Evolutionary conservation across 2,329 filamentous ascomycete species (phyloP), one percentile per base, ranked within the genome.

Genomic region (Stenocarpella maydis): DNA sequence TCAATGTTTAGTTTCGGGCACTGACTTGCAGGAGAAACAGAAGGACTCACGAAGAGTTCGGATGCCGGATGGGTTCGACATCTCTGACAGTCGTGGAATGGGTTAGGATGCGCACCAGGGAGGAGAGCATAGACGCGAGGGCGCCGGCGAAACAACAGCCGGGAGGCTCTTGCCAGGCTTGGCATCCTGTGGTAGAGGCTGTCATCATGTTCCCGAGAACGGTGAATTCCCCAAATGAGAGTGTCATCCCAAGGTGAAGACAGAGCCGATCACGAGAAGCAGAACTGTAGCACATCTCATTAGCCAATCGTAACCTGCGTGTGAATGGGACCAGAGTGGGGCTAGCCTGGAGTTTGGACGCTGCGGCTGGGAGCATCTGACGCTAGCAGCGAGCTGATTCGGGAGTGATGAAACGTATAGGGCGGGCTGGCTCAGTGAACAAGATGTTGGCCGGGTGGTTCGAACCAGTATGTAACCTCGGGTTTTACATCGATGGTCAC

Each of bases 241-340:
- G 28, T 53, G 54, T 43, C 66, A 68, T n/a, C 50, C 50, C 45
- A 47, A 43, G 43, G 58, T 61, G 34, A 34, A 53, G n/a, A 64
- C 7, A 26, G 49, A 34, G 28, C 8, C 19, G 45, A 53, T 39
- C 28, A 37, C 26, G 21, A 43, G 37, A 31, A 24, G 37, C 61
- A 53, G 54, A 61, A 43, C 63, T 66, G 68, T 58, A 26, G 64
- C 68, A 43, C 17, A 47, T 69, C 68, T 66, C 54, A 53, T 66
- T 58, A 53, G 53, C 68, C 68, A 69, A 69, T 69, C 68, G 68
- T 69, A 67, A 67, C 68, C 43, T 21, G 28, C 63, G 34, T 63
- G 24, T 49, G 58, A 49, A 37, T 37, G 41, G 43, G 43, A 49
- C 26, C 58, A 49, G 37, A 63, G 58, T 63, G 58, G 58, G 28